Evolutionary conservation across 2,329 filamentous ascomycete species (phyloP).

Genomic region (Cryoendolithus antarcticus): DNA sequence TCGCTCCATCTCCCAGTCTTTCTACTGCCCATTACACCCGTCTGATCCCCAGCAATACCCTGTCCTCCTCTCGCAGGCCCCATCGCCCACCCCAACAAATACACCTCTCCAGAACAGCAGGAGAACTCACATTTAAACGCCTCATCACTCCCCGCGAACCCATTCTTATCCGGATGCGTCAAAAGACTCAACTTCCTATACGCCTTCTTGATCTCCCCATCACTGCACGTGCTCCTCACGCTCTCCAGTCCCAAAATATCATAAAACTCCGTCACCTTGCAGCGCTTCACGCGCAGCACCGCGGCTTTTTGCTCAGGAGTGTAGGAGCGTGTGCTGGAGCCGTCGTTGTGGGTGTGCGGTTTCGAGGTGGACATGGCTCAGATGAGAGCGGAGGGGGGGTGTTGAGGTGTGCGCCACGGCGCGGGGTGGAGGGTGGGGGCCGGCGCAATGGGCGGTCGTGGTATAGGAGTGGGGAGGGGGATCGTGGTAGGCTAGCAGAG

Average conservation of each 20-base stretch:
- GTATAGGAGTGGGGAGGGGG: too few relatives aligned
- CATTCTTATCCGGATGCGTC: conserved; percentile 98
- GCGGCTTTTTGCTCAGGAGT: conserved; percentile 86
- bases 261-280: conserved; percentile 79
- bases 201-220: conserved; percentile 90
- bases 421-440: conserved; percentile 5
- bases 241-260: conserved; percentile 72
- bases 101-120: too few relatives aligned
- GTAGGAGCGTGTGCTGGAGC: conserved; percentile 62
- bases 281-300: conserved; percentile 77
- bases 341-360: conserved; percentile 58
- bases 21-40: too few relatives aligned
- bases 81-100: too few relatives aligned
- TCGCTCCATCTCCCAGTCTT: too few relatives aligned
- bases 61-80: too few relatives aligned
- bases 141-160: conserved; percentile 87
- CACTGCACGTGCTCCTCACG: conserved; percentile 53
- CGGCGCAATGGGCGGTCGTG: not conserved
- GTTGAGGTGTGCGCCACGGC: conserved; percentile 7
- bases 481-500: too few relatives aligned
- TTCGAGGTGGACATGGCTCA: conserved; percentile 8
- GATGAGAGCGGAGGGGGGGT: not conserved
- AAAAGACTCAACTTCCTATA: conserved; percentile 89
- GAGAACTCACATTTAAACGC: conserved; percentile 87
- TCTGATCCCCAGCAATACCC: too few relatives aligned